phyloP scores from a whole-genome alignment of 2,329 filamentous ascomycete genomes.

The Ophiocordyceps camponoti-rufipedis region DNA sequence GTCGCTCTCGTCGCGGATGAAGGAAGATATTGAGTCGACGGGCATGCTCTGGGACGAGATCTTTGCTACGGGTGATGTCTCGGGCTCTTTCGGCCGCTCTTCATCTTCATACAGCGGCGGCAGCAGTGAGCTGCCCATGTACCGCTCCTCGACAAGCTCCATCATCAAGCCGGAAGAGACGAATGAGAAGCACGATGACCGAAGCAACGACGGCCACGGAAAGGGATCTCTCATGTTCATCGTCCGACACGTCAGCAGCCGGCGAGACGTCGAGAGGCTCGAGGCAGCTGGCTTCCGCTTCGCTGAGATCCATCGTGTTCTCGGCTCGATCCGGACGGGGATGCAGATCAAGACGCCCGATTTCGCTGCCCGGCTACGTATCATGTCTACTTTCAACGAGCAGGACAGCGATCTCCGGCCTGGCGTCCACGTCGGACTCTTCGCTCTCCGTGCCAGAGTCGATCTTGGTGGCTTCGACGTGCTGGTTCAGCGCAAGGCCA shows the following conservation, averaged over 20 bases:
- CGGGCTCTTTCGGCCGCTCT: not conserved
- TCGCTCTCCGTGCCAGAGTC: slow-evolving; percentile 34
- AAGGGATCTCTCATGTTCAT: slow-evolving; percentile 69
- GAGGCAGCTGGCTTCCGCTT: slow-evolving; percentile 65
- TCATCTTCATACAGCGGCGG: not conserved
- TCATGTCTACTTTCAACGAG: slow-evolving; percentile 43
- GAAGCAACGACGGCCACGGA: slow-evolving; percentile 29
- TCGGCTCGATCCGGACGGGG: slow-evolving; percentile 48
- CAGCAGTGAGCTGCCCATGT: not conserved
- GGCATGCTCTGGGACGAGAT: slow-evolving; percentile 64
- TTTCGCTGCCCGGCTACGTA: slow-evolving; percentile 39
- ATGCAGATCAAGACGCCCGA: slow-evolving; percentile 53
- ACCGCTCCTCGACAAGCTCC: not conserved
- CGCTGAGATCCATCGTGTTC: slow-evolving; percentile 48
- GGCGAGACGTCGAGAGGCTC: slow-evolving; percentile 42
- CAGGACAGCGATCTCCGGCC: slow-evolving; percentile 26
- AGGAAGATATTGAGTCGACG: slow-evolving; percentile 40
- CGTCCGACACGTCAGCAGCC: slow-evolving; percentile 41
- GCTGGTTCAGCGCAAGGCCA: slow-evolving; percentile 34
- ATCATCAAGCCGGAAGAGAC: not conserved
- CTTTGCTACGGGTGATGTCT: slow-evolving; percentile 37
- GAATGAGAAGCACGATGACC: slow-evolving; percentile 8
- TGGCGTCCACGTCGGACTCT: slow-evolving; percentile 39
- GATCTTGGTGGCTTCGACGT: slow-evolving; percentile 42
- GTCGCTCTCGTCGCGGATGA: slow-evolving; percentile 50